Percentiles rank a stretch among this genome's conserved stretches.
These are phyloP conservation scores for Hyaloraphidium curvatum DNA, from an alignment of 192 early-diverging fungal species.

Conservation along the genomic window DNA sequence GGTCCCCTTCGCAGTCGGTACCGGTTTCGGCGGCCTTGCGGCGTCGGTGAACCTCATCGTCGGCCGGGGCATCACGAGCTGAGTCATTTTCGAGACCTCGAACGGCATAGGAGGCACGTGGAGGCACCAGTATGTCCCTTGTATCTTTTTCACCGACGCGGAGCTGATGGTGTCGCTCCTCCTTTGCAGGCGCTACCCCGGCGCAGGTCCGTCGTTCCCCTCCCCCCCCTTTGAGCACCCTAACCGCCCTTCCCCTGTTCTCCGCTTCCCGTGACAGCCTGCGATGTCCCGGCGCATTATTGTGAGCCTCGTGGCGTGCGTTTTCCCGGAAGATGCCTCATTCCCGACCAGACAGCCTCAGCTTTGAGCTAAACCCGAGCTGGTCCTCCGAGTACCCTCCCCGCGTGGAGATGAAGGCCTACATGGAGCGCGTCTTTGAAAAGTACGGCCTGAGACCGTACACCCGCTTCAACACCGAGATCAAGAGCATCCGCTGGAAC, in stretches of 20 bases:
- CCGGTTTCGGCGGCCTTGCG: neutral
- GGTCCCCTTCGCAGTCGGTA: too few species aligned
- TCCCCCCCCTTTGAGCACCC: too few species aligned
- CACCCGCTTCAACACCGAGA: neutral
- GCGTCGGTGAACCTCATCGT: neutral
- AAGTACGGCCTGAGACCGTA: neutral
- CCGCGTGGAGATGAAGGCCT: neutral
- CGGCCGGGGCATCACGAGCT: neutral
- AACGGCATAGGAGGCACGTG: neutral
- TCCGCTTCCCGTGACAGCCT: neutral
- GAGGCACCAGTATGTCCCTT: too few species aligned
- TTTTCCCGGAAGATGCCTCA: neutral
- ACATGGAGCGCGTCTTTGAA: neutral
- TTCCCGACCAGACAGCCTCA: neutral
- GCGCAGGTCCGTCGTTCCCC: too few species aligned
- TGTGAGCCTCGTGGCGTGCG: neutral
- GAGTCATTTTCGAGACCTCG: neutral
- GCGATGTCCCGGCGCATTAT: neutral
- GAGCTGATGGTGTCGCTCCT: too few species aligned
- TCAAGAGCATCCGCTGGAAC: neutral
- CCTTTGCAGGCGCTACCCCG: too few species aligned
- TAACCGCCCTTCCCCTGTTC: too few species aligned
- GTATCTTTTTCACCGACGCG: too few species aligned
- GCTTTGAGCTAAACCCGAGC: neutral
- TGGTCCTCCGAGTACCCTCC: neutral